Evolutionary conservation across 164 flowering plant genomes (phyloP).

Genomic region (Buxus sempervirens): DNA sequence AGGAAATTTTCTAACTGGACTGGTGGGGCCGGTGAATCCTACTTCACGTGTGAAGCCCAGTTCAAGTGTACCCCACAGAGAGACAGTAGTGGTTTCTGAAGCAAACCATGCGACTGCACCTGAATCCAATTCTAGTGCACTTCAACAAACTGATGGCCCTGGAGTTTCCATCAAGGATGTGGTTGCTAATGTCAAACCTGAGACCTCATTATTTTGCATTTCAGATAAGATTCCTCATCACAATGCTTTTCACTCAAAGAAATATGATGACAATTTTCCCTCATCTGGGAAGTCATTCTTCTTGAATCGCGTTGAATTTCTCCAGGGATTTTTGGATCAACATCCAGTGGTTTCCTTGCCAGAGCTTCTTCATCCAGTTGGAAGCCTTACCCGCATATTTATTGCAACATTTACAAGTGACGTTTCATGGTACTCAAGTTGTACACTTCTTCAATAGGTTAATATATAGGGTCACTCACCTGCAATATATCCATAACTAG

Average conservation of each 20-base stretch:
- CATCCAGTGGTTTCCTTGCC: constrained; percentile 53
- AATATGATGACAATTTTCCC: constrained; percentile 11
- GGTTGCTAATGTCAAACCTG: constrained; percentile 7
- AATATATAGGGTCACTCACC: not conserved
- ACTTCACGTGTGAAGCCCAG: constrained; percentile 3
- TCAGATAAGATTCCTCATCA: constrained; percentile 11
- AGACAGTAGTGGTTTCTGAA: constrained; percentile 6
- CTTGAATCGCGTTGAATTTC: constrained; percentile 56
- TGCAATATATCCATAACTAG: not conserved
- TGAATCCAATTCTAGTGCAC: constrained; percentile 1
- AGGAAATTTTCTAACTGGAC: constrained; percentile 4
- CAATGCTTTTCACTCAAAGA: constrained; percentile 5
- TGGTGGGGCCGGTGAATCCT: not conserved
- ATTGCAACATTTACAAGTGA: constrained; percentile 87
- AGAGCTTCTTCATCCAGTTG: constrained; percentile 74
- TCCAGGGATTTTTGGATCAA: constrained; percentile 17
- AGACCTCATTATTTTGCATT: constrained; percentile 1
- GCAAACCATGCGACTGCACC: not conserved
- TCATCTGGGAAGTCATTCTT: constrained; percentile 61
- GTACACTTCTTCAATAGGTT: not conserved
- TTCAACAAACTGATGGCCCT: not conserved
- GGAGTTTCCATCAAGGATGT: constrained; percentile 14
- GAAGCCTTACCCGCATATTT: constrained; percentile 55
- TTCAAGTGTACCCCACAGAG: not conserved
- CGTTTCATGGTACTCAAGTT: constrained; percentile 49